Base-by-base conservation (phyloP, 2,329 filamentous ascomycete species). In the Cordyceps fumosorosea region DNA sequence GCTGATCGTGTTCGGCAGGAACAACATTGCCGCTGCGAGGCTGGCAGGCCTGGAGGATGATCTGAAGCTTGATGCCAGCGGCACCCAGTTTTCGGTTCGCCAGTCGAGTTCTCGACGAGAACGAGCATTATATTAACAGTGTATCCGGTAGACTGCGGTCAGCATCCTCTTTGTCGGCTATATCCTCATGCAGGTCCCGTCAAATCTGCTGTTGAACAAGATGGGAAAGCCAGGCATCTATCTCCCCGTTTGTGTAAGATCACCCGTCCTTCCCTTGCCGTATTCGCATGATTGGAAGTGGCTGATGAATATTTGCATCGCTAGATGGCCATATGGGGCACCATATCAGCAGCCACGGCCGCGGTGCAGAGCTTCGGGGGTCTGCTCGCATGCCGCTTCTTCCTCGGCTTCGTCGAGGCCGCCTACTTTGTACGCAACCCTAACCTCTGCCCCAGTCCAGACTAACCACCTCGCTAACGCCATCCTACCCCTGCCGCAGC, bases 181-280 rank as follows among this genome's bases (percentile, higher is more conserved):
- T 64, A 71, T 82, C 18, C 68, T 81, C 37, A 80, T 81, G 74
- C 79, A 82, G 66, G 76, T 82, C 10, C 80, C 80, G 0, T 81
- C 79, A 1, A 82, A 82, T 58, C 66, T 81, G 56, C 74, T 81
- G 47, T 67, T 82, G n/a, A 81, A 81, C 67, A 81, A 80, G 67
- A 75, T 79, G n/a, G 79, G 78, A 8, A 77, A 77, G 64, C 79
- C 79, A 4, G 77, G 76, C 5, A 62, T 80, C 32, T 79, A 81
- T 67, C 71, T 82, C 10, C 75, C 76, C 20, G 67, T 68, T 40
- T 80, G 77, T 53, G 78, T 80, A 72, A 64, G 75, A 24, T 24
- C 18, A 8, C 7, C n/a, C n/a, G n/a, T n/a, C n/a, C n/a, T 22
- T 20, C 18, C 16, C n/a, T 4, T 8, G 11, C 16, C 5, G 3